Percentiles rank a stretch among this genome's conserved stretches.
These are phyloP conservation scores for Saccharomyces pastorianus DNA, from an alignment of 1,139 yeast species.

Conservation along the genomic window DNA sequence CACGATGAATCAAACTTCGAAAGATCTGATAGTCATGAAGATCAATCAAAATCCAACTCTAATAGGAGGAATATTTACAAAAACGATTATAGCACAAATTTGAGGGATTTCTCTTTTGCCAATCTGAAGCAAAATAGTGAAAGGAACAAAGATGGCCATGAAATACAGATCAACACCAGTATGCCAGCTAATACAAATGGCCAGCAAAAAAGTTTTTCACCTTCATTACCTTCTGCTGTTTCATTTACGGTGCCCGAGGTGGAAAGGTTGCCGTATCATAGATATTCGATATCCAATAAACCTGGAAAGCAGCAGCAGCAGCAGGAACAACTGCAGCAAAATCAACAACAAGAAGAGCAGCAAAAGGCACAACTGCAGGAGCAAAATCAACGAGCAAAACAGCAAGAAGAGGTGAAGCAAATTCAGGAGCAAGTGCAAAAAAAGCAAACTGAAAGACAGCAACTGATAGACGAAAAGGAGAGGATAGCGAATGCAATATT, in stretches of 20 bases:
- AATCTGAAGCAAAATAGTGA: not conserved
- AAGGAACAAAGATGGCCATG: not conserved
- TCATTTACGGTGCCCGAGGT: slow-evolving; percentile 25
- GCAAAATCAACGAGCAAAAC: slow-evolving; percentile 13
- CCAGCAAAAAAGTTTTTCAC: not conserved
- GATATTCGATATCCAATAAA: slow-evolving; percentile 41
- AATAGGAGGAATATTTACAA: not conserved
- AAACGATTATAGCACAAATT: not conserved
- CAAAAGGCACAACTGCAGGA: slow-evolving; percentile 10
- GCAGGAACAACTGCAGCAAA: slow-evolving; percentile 2
- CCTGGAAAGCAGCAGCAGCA: slow-evolving; percentile 14
- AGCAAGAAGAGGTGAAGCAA: slow-evolving; percentile 6
- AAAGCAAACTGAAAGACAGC: slow-evolving; percentile 1
- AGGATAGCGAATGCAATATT: not conserved
- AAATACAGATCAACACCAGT: not conserved
- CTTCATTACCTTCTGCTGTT: slow-evolving; percentile 16
- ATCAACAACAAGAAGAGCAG: not conserved
- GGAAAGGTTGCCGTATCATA: slow-evolving; percentile 31
- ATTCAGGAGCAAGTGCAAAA: not conserved
- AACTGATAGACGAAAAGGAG: not conserved
- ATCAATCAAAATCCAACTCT: not conserved
- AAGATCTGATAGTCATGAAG: not conserved
- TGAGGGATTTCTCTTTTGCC: not conserved
- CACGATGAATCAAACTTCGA: not conserved
- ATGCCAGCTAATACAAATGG: not conserved